phyloP scores from a whole-genome alignment of 306 rosid genomes.

The Datisca glomerata region DNA sequence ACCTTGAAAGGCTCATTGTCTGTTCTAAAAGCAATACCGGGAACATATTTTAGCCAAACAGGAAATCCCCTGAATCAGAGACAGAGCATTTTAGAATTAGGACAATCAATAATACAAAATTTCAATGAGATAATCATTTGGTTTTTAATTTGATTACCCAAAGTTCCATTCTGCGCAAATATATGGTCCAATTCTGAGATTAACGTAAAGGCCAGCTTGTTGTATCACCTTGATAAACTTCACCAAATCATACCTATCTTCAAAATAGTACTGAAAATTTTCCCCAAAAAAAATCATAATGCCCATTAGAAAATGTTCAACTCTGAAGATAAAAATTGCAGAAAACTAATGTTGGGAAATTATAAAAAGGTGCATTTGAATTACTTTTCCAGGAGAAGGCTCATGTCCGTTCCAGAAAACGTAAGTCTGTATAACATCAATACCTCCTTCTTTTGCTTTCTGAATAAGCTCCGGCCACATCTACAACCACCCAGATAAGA shows the following conservation, averaged over 20 bases:
- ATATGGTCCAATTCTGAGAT: constrained; percentile 94
- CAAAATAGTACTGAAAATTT: constrained; percentile 63
- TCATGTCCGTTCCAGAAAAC: constrained; percentile 99
- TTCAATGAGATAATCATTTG: constrained; percentile 4
- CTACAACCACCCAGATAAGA: background rate
- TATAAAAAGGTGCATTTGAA: constrained; percentile 2
- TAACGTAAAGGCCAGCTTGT: constrained; percentile 82
- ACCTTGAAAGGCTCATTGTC: constrained; percentile 93
- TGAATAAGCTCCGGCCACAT: constrained; percentile 36
- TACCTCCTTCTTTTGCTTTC: constrained; percentile 93
- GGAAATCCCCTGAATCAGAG: constrained; percentile 72
- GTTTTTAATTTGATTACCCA: no score
- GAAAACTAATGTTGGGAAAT: no score
- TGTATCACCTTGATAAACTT: constrained; percentile 82
- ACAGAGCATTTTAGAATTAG: constrained; percentile 28
- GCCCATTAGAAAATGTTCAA: constrained; percentile 5
- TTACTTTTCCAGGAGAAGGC: constrained; percentile 77
- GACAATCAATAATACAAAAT: constrained; percentile 6
- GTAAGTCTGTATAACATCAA: constrained; percentile 89
- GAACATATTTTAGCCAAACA: constrained; percentile 90
- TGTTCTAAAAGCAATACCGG: constrained; percentile 77
- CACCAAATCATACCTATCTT: constrained; percentile 76
- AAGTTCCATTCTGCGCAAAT: constrained; percentile 95
- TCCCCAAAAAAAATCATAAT: background rate
- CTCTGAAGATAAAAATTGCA: background rate